Evolutionary conservation across 2,329 filamentous ascomycete genomes (phyloP).

Genomic region (Myriangium duriaei): DNA sequence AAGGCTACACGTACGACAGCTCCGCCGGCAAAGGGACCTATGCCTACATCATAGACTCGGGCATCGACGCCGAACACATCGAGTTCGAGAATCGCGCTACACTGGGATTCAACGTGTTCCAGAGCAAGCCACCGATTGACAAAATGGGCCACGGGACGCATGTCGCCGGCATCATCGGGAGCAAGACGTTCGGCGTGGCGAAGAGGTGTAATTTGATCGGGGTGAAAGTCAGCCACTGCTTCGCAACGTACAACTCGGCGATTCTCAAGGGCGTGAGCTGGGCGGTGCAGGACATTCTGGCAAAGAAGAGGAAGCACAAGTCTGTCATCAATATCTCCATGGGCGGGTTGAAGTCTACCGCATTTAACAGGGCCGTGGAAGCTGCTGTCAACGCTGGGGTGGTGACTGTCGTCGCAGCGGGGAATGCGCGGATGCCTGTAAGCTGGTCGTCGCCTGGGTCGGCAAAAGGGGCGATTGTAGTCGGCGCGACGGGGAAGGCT

Average conservation of each 20-base stretch:
- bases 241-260: slow-evolving; percentile 36
- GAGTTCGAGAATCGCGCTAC: slow-evolving; percentile 26
- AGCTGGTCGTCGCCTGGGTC: slow-evolving; percentile 22
- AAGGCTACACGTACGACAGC: slow-evolving; percentile 12
- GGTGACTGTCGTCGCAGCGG: slow-evolving; percentile 43
- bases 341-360: slow-evolving; percentile 32
- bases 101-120: slow-evolving; percentile 20
- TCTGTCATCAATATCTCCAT: slow-evolving; percentile 46
- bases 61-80: slow-evolving; percentile 16
- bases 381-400: slow-evolving; percentile 36
- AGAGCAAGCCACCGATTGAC: slow-evolving; percentile 23
- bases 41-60: slow-evolving; percentile 29
- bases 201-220: slow-evolving; percentile 44
- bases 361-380: slow-evolving; percentile 41
- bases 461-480: slow-evolving; percentile 23
- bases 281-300: slow-evolving; percentile 24
- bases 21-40: slow-evolving; percentile 22
- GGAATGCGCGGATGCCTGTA: slow-evolving; percentile 32
- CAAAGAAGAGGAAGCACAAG: slow-evolving; percentile 19
- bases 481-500: slow-evolving; percentile 22
- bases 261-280: slow-evolving; percentile 49
- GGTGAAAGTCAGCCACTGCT: slow-evolving; percentile 43
- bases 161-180: slow-evolving; percentile 50
- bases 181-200: slow-evolving; percentile 49
- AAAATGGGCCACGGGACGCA: slow-evolving; percentile 53